phyloP scores from a whole-genome alignment of 148 eudicot genomes.

The Amaranthus hypochondriacus region DNA sequence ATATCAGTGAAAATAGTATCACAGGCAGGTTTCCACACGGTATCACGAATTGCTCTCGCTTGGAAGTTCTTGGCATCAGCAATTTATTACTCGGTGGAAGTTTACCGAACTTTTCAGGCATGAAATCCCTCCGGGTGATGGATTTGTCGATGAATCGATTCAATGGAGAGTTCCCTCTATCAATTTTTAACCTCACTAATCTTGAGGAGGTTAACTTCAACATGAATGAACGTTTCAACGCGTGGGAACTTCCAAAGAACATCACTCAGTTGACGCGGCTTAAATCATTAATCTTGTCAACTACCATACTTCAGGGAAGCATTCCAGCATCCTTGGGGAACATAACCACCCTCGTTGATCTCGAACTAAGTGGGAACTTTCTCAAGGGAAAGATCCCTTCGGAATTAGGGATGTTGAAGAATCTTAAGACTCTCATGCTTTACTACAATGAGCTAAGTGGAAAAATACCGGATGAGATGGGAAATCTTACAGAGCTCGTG shows the following conservation, averaged over 20 bases:
- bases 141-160: conserved; percentile 59
- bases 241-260: conserved; percentile 59
- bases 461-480: conserved; percentile 64
- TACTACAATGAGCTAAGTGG: conserved; percentile 70
- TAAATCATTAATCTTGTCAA: conserved; percentile 45
- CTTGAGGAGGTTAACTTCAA: conserved; percentile 62
- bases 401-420: conserved; percentile 58
- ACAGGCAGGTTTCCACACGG: conserved; percentile 48
- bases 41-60: conserved; percentile 51
- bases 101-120: conserved; percentile 55
- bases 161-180: conserved; percentile 63
- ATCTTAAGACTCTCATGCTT: conserved; percentile 58
- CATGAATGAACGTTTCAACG: conserved; percentile 41
- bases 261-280: conserved; percentile 45
- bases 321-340: conserved; percentile 61
- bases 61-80: conserved; percentile 56
- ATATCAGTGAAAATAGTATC: conserved; percentile 47
- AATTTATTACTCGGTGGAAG: conserved; percentile 36
- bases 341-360: conserved; percentile 76
- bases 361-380: conserved; percentile 66
- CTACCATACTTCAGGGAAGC: conserved; percentile 49
- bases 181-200: conserved; percentile 51
- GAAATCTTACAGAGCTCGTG: conserved; percentile 54
- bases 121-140: conserved; percentile 43
- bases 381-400: conserved; percentile 51